Base-by-base conservation (phyloP, 106 monocot genomes). In the Dendrobium officinale region DNA sequence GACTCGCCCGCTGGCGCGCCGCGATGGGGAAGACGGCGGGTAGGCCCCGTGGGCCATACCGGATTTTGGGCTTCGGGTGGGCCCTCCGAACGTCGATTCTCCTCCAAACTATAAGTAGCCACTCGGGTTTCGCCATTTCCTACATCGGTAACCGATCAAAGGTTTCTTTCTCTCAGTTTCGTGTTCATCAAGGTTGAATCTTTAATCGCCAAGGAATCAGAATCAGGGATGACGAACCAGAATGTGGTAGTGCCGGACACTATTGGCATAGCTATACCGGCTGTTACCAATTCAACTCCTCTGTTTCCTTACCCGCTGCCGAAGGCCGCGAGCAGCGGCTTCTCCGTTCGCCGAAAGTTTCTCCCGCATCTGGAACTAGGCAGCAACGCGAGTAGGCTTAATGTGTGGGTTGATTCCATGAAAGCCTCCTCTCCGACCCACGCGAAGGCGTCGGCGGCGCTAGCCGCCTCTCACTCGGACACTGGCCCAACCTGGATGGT, bases 361-460 rank as follows among this genome's bases (percentile, higher is more conserved):
- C 64, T 83, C 26, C 18, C 80, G 0, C 85, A 82, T 54, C 82
- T 79, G 5, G 86, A 85, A 55, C 75, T 77, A 59, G 73, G 75
- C 51, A 78, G 79, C 16, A 44, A 22, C 19, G 42, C 68, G 17
- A 77, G 58, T 2, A 78, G 86, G 47, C 72, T 75, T 75, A 83
- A 78, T 27, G 83, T 78, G 18, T 87, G 85, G 85, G 81, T 90
- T 0, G 90, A 90, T 48, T 90, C 90, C 47, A 85, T 90, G 90
- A 68, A 81, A 67, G 88, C 90, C 24, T 93, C 90, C 44, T 93
- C 90, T 0, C 93, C 93, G 9, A 88, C 90, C 55, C 89, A 85
- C 68, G 70, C 82, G 16, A 87, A 78, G 76, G 81, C 77, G 26
- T 56, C 72, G 4, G 78, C 72, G 3, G 67, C 64, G 6, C 72